phyloP scores from a whole-genome alignment of 1,284 basidiomycete genomes.

The Amylostereum chailletii region DNA sequence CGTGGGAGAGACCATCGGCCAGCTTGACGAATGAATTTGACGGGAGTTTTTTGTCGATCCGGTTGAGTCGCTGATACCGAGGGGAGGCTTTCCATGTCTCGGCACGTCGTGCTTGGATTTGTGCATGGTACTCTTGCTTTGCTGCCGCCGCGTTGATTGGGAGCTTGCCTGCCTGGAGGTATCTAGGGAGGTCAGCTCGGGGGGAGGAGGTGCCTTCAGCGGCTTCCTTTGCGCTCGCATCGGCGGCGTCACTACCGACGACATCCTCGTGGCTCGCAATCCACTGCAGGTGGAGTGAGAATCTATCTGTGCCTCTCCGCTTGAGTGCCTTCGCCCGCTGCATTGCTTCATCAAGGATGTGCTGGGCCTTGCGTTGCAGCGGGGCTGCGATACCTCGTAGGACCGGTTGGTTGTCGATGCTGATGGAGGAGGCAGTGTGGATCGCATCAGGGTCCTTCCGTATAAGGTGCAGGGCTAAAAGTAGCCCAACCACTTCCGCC shows the following conservation, averaged over 20 bases:
- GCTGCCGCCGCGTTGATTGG: not conserved
- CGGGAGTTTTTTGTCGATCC: not conserved
- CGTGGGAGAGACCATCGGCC: not conserved
- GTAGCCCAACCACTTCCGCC: slow-evolving; percentile 19
- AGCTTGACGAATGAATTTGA: slow-evolving; percentile 5
- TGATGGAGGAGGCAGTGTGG: not conserved
- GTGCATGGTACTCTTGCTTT: not conserved
- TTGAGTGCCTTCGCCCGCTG: not conserved
- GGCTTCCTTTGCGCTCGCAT: not conserved
- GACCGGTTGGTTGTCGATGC: slow-evolving; percentile 11
- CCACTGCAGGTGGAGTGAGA: not conserved
- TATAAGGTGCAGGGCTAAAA: slow-evolving; percentile 13
- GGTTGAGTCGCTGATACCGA: not conserved
- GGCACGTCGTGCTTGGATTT: too few relatives aligned
- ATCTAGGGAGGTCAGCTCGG: not conserved
- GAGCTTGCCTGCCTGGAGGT: not conserved
- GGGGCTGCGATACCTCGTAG: not conserved
- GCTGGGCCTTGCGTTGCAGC: not conserved
- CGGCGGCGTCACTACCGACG: not conserved
- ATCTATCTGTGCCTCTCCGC: not conserved
- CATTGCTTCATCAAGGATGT: not conserved
- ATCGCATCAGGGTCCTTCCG: not conserved
- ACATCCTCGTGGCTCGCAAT: slow-evolving; percentile 3
- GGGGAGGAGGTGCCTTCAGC: not conserved
- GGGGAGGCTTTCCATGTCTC: not conserved